A percentile compares a stretch with the other conserved stretches of the same genome.
Evolutionary conservation across 257 asterid species (phyloP).

Genomic region (Nicotiana knightiana): DNA sequence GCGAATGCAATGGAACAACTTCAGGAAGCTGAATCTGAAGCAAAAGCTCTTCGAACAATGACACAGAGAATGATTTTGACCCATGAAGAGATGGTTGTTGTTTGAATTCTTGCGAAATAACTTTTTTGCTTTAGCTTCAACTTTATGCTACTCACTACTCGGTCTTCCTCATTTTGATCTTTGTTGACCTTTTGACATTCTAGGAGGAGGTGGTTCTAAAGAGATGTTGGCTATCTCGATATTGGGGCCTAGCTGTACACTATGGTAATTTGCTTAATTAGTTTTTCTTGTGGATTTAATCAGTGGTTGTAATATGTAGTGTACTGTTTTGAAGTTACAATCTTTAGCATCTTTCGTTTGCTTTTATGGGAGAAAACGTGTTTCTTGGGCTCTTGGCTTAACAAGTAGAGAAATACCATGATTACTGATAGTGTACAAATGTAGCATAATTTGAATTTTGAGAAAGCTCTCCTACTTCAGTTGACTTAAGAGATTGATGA

Average conservation of each 20-base stretch:
- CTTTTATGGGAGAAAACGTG: too few species aligned
- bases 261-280: conserved; percentile 54
- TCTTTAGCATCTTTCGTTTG: neutral
- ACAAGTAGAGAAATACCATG: too few species aligned
- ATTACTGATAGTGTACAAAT: neutral
- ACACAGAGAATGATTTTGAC: conserved; percentile 97
- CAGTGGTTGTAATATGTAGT: neutral
- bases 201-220: conserved; percentile 98
- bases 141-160: conserved; percentile 7
- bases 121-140: conserved; percentile 7
- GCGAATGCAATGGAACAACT: conserved; percentile 64
- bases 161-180: neutral
- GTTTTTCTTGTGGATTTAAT: neutral
- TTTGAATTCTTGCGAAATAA: conserved; percentile 13
- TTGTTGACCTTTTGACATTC: conserved; percentile 4
- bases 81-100: conserved; percentile 92
- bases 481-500: too few species aligned
- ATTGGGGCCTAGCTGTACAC: conserved; percentile 87
- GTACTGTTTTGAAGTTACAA: neutral
- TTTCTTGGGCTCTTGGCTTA: too few species aligned
- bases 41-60: conserved; percentile 82
- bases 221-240: conserved; percentile 99
- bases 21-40: conserved; percentile 94
- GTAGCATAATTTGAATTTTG: neutral
- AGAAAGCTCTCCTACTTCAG: too few species aligned